Percentiles rank a stretch among this genome's conserved stretches.
These are phyloP conservation scores for Erodium texanum DNA, from an alignment of 441 rosid species.

Conservation along the genomic window DNA sequence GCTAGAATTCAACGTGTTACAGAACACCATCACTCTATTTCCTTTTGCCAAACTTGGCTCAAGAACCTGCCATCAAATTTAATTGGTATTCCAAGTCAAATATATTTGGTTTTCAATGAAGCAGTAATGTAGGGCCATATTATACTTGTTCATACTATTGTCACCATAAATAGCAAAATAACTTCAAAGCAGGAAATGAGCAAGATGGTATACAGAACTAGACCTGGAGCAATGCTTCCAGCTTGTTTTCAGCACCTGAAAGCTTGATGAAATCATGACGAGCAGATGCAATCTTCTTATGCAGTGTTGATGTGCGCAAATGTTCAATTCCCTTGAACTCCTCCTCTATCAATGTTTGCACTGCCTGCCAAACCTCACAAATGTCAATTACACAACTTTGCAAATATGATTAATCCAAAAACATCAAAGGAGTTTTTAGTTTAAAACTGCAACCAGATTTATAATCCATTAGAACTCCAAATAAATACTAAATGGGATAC, in stretches of 20 bases:
- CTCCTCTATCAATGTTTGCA: constrained; percentile 74
- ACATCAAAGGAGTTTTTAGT: too few relatives aligned
- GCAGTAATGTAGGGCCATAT: too few relatives aligned
- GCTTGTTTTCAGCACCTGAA: constrained; percentile 84
- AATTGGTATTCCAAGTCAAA: too few relatives aligned
- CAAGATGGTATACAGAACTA: constrained; percentile 9
- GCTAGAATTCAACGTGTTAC: constrained; percentile 84
- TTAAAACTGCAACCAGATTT: too few relatives aligned
- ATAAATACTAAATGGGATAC: too few relatives aligned
- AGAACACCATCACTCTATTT: constrained; percentile 88
- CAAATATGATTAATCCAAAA: background rate
- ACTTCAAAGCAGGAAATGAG: constrained; percentile 7
- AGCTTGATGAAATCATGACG: constrained; percentile 86
- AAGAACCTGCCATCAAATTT: constrained; percentile 61
- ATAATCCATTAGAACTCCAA: too few relatives aligned
- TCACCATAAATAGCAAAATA: background rate
- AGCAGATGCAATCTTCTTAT: constrained; percentile 80
- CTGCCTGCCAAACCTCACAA: constrained; percentile 52
- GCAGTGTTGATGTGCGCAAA: constrained; percentile 79
- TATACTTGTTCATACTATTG: background rate
- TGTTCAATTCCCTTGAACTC: constrained; percentile 87
- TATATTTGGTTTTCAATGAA: too few relatives aligned
- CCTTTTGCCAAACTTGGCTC: constrained; percentile 93
- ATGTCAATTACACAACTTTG: background rate
- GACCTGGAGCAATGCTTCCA: constrained; percentile 84